Base-by-base conservation (phyloP, 768 basidiomycete species). In the Mycena galopus region DNA sequence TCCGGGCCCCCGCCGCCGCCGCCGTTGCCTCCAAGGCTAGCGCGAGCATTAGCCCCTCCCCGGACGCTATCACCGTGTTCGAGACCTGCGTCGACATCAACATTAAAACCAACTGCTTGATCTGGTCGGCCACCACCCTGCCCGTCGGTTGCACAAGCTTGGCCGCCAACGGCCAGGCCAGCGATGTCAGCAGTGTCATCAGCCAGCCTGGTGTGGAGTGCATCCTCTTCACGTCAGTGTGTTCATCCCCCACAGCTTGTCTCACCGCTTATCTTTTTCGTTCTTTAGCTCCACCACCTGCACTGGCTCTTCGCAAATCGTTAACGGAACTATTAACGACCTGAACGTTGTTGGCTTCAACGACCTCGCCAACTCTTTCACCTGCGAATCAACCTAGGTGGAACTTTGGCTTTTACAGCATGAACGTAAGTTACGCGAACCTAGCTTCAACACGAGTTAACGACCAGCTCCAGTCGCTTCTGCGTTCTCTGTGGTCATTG, bases 91-190 rank as follows among this genome's bases (percentile, higher is more conserved):
- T 62, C 33, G 12, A 74, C 29, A 35, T 29, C 27, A 74, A 74
- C 55, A 29, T 74, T 17, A 23, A 21, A n/a, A n/a, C n/a, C 27
- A 67, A 71, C 65, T 74, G 73, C 66, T 53, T 74, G 39, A 67
- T 63, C 57, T 74, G 64, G 65, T 62, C 65, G 23, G 60, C 69
- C 56, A 70, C 69, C 23, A 71, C 73, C 37, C 61, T 74, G 29
- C 73, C 73, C 50, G 73, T 74, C 12, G 73, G 73, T 21, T 74
- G 73, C 73, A 70, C 69, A 7, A 74, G 53, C 69, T 42, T 67
- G 25, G 59, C 62, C 32, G 59, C 69, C 37, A 53, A 30, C 66
- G 73, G 73, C 55, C 73, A 74, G 53, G 65, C 62, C 33, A 65
- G 56, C 42, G 33, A 39, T 33, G 61, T 74, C 32, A 58, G 67